Base-by-base conservation (phyloP, 192 early-diverging fungal species). In the Chytriomyces sp. region DNA sequence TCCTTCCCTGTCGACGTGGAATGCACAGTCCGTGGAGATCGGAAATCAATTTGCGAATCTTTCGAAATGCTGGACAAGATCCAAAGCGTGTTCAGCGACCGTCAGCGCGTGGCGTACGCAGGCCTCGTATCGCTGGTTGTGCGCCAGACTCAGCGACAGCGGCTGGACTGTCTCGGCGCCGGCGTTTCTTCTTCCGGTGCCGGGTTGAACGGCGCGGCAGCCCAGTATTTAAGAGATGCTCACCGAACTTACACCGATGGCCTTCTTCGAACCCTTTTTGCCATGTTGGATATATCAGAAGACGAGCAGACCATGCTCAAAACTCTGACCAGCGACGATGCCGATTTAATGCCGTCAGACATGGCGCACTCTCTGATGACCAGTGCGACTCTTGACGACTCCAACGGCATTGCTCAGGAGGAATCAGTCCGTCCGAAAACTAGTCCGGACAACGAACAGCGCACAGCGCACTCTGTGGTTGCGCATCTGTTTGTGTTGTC, bases 401-500 rank as follows among this genome's bases (percentile, higher is more conserved):
- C 78, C 78, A 76, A n/a, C 8, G 11, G 20, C 11, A 13, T 28
- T 28, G 63, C 7, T 64, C 63, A 35, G 79, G 63, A 64, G 2
- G 57, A 59, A 1, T 20, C 62, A 6, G 79, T 35, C 68, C 76
- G 66, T 72, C 77, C 43, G 74, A 76, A 49, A 66, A 66, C 61
- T 11, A 28, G n/a, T 13, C 48, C 48, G 35, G 49, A 45, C 13
- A 79, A 82, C 28, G 79, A 75, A 20, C 89, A 94, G 1, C 93
- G 93, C 81, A 94, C 93, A 18, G 35, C 35, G 3, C 35, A 35
- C 35, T n/a, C 53, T 20, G 88, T 97, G 26, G 88, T 98, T 48
- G 89, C 93, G 26, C 95, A 98, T 77, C 73, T 96, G 50, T 95
- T 95, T 64, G 79, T 98, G 76, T 83, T 98, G 2, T 91, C 89